Evolutionary conservation across 1,284 basidiomycete species (phyloP).

Genomic region (Prillingera fragicola): DNA sequence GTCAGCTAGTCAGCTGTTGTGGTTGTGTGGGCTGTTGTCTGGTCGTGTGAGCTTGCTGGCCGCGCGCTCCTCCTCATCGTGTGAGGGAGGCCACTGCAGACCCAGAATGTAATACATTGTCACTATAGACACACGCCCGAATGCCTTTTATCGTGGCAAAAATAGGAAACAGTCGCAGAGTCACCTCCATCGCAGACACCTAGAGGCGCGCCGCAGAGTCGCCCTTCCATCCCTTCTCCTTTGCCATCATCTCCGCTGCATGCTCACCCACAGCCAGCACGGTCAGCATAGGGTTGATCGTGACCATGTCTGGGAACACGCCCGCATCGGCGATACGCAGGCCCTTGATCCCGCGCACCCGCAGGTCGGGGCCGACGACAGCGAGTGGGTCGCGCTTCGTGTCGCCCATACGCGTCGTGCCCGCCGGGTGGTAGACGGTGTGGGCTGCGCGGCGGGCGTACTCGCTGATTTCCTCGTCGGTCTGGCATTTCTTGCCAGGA

Average conservation of each 20-base stretch:
- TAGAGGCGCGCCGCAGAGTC: constrained; percentile 12
- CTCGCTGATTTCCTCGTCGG: constrained; percentile 18
- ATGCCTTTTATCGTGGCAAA: no score
- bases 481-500: constrained; percentile 7
- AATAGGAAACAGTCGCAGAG: no score
- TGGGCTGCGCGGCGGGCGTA: constrained; percentile 18
- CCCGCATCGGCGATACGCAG: constrained; percentile 18
- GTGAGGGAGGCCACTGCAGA: no score
- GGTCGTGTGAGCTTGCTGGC: no score
- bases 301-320: constrained; percentile 20
- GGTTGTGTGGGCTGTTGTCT: no score
- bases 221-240: constrained; percentile 16
- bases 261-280: constrained; percentile 17
- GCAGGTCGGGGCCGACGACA: constrained; percentile 13
- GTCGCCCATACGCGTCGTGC: constrained; percentile 16
- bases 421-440: constrained; percentile 21
- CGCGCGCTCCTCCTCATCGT: no score
- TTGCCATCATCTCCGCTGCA: constrained; percentile 15
- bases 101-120: no score
- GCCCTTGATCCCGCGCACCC: constrained; percentile 14
- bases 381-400: constrained; percentile 1
- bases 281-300: constrained; percentile 20
- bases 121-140: no score
- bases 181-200: no score
- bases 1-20: no score